These are phyloP conservation scores for Neonectria neomacrospora DNA, from an alignment of 2,329 filamentous ascomycete species.

Conservation along the genomic window DNA sequence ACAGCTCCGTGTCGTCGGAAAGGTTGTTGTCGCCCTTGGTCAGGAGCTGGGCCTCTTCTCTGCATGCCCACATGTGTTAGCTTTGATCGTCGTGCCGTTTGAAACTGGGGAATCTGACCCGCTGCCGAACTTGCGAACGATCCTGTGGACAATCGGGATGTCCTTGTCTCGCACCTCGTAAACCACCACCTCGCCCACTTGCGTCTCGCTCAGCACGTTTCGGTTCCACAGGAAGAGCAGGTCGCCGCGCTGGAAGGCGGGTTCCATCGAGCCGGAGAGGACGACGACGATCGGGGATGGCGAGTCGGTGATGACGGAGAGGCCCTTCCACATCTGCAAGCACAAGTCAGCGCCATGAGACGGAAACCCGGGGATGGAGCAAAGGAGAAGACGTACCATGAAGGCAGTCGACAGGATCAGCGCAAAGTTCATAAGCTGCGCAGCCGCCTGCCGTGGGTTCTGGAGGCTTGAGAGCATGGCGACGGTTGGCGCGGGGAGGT, in stretches of 20 bases:
- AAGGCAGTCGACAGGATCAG: conserved; percentile 91
- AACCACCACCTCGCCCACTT: conserved; percentile 68
- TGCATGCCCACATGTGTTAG: conserved; percentile 42
- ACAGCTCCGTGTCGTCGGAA: conserved; percentile 89
- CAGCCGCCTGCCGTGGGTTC: conserved; percentile 83
- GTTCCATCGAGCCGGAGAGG: conserved; percentile 87
- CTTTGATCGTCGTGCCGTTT: not conserved
- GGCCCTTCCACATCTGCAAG: conserved; percentile 82
- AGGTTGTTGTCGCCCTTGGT: conserved; percentile 98
- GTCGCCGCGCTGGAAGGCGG: conserved; percentile 82
- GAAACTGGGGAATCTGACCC: conserved; percentile 55
- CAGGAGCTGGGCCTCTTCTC: conserved; percentile 75
- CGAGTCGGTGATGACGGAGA: conserved; percentile 81
- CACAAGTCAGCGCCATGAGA: conserved; percentile 30
- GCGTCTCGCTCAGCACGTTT: conserved; percentile 65
- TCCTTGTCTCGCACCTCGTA: conserved; percentile 91
- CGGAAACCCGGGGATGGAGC: not conserved
- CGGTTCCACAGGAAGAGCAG: conserved; percentile 82
- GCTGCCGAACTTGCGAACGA: conserved; percentile 78
- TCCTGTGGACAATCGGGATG: conserved; percentile 95
- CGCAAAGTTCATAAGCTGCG: conserved; percentile 89
- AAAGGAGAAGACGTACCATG: conserved; percentile 68
- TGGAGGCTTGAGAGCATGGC: conserved; percentile 75
- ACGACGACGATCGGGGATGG: conserved; percentile 84
- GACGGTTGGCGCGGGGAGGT: conserved; percentile 2